A percentile compares a stretch with the other conserved stretches of the same genome.
Evolutionary conservation across 306 rosid species (phyloP).

Genomic region (Pachyrhizus erosus): DNA sequence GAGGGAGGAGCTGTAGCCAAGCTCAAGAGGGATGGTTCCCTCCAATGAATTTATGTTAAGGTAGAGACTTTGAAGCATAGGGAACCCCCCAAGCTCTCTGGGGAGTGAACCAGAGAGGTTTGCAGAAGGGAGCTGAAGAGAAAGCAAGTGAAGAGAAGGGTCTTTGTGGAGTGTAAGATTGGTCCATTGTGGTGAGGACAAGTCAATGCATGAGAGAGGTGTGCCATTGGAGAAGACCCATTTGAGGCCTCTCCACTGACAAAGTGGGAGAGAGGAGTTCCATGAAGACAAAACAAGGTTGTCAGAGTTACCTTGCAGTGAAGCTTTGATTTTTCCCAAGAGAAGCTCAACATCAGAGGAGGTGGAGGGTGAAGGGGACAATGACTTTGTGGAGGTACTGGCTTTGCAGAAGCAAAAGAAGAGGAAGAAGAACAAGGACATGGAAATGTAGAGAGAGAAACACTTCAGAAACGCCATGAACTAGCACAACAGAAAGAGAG

Average conservation of each 20-base stretch:
- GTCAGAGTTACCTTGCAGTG: slow-evolving; percentile 72
- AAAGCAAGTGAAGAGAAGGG: slow-evolving; percentile 74
- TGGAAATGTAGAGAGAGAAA: slow-evolving; percentile 52
- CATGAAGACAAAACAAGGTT: slow-evolving; percentile 82
- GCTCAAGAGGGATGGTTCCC: slow-evolving; percentile 85
- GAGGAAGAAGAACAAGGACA: slow-evolving; percentile 44
- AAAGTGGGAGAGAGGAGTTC: slow-evolving; percentile 76
- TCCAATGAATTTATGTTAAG: slow-evolving; percentile 74
- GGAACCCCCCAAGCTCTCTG: slow-evolving; percentile 79
- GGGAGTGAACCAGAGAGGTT: slow-evolving; percentile 94
- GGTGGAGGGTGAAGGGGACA: slow-evolving; percentile 50
- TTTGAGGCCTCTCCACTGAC: slow-evolving; percentile 98
- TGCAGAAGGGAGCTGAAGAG: slow-evolving; percentile 93
- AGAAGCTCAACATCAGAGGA: slow-evolving; percentile 79
- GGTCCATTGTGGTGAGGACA: slow-evolving; percentile 83
- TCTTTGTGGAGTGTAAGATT: slow-evolving; percentile 73
- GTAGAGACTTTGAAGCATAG: slow-evolving; percentile 81
- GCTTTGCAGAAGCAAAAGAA: slow-evolving; percentile 41
- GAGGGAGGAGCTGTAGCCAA: slow-evolving; percentile 82
- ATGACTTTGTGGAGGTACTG: slow-evolving; percentile 3
- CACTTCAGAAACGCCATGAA: slow-evolving; percentile 59
- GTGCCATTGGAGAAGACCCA: slow-evolving; percentile 82
- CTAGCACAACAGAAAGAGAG: slow-evolving; percentile 36
- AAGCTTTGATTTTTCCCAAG: slow-evolving; percentile 69
- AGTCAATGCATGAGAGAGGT: slow-evolving; percentile 63